These are phyloP conservation scores for Xylaria sp. DNA, from an alignment of 2,329 filamentous ascomycete genomes.

Conservation along the genomic window DNA sequence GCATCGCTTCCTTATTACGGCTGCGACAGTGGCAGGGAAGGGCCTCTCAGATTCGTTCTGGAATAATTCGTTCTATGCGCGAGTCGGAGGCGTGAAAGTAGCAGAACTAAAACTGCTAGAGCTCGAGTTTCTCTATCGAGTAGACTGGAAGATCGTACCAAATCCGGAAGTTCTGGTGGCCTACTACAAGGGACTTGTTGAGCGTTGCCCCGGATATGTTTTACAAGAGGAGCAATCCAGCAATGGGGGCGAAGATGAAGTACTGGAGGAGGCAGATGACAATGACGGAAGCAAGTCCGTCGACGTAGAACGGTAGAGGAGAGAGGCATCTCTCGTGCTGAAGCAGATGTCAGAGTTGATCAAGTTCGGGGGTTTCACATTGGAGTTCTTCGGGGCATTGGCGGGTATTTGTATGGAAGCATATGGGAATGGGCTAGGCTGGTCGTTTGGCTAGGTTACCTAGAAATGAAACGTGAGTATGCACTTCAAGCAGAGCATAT, in stretches of 20 bases:
- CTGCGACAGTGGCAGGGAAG: slow-evolving; percentile 93
- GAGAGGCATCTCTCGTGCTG: neutral
- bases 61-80: slow-evolving; percentile 96
- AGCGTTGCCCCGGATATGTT: slow-evolving; percentile 59
- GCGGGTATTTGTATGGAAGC: slow-evolving; percentile 19
- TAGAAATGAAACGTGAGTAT: slow-evolving; percentile 9
- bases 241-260: slow-evolving; percentile 38
- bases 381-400: slow-evolving; percentile 19
- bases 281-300: slow-evolving; percentile 38
- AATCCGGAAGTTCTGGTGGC: slow-evolving; percentile 91
- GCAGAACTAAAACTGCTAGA: slow-evolving; percentile 89
- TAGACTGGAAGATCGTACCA: slow-evolving; percentile 97
- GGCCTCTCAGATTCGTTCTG: slow-evolving; percentile 96
- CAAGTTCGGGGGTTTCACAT: slow-evolving; percentile 9
- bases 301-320: neutral
- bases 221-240: slow-evolving; percentile 47
- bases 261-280: slow-evolving; percentile 32
- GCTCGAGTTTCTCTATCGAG: slow-evolving; percentile 86
- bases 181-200: slow-evolving; percentile 88
- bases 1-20: slow-evolving; percentile 94
- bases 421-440: slow-evolving; percentile 10
- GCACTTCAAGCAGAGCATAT: slow-evolving; percentile 5
- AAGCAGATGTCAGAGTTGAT: neutral
- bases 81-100: slow-evolving; percentile 89
- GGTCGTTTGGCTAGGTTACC: slow-evolving; percentile 14